These are phyloP conservation scores for Hygrophila difformis DNA, from an alignment of 257 asterid genomes.

Conservation along the genomic window DNA sequence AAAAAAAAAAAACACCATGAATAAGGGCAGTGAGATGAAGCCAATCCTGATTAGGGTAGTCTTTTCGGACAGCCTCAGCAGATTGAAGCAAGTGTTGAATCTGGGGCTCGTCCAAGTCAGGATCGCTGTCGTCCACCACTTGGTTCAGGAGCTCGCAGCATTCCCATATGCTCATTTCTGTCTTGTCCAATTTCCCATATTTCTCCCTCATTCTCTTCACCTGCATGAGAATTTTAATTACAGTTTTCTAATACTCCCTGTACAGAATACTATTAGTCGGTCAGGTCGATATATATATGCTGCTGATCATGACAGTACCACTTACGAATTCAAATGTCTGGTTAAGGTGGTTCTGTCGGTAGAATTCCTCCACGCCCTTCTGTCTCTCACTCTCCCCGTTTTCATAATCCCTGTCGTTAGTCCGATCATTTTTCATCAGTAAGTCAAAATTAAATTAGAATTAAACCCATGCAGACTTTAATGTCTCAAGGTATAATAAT, in stretches of 20 bases:
- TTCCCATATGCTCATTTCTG: conserved; percentile 35
- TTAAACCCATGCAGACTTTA: too few relatives aligned
- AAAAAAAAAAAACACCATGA: too few relatives aligned
- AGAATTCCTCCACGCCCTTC: conserved; percentile 51
- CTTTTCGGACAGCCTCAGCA: conserved; percentile 32
- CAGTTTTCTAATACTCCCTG: too few relatives aligned
- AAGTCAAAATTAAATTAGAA: too few relatives aligned
- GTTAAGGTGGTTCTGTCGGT: conserved; percentile 43
- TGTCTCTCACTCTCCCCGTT: conserved; percentile 47
- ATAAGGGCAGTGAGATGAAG: conserved; percentile 34
- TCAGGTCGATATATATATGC: too few relatives aligned
- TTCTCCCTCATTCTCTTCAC: conserved; percentile 25
- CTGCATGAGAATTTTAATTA: too few relatives aligned
- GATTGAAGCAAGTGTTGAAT: conserved; percentile 29
- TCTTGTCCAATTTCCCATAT: conserved; percentile 22
- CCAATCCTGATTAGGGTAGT: conserved; percentile 34
- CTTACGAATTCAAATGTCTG: conserved; percentile 55
- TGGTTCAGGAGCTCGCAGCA: conserved; percentile 28
- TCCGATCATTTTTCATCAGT: too few relatives aligned
- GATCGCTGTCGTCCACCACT: conserved; percentile 23
- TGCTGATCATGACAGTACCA: too few relatives aligned
- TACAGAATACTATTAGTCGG: too few relatives aligned
- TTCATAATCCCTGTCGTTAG: conserved; percentile 46
- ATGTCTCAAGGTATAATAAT: too few relatives aligned
- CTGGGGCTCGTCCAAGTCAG: conserved; percentile 33